A percentile compares a stretch with the other conserved stretches of the same genome.
These are phyloP conservation scores for Candida ulmi DNA, from an alignment of 805 yeast genomes.

Conservation along the genomic window DNA sequence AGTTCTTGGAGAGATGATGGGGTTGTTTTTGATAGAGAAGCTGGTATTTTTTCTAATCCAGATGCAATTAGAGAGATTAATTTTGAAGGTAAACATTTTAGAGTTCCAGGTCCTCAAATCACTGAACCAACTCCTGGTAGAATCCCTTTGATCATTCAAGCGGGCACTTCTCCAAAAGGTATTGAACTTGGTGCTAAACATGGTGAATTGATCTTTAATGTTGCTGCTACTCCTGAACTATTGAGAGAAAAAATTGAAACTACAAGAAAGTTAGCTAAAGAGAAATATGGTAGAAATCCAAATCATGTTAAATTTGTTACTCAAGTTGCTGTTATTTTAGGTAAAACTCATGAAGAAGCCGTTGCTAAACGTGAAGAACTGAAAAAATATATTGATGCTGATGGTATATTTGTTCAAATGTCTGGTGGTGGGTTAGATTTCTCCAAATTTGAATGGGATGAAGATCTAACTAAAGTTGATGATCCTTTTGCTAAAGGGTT, in stretches of 20 bases:
- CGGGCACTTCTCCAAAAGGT: not conserved
- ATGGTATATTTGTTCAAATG: not conserved
- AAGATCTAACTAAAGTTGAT: not conserved
- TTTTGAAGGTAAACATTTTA: not conserved
- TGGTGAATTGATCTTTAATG: not conserved
- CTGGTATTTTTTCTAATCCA: not conserved
- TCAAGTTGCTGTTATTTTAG: not conserved
- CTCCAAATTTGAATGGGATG: not conserved
- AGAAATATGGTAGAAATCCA: not conserved
- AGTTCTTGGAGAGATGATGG: slow-evolving; percentile 1
- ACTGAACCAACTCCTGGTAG: slow-evolving; percentile 1
- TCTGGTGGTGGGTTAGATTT: not conserved
- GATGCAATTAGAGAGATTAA: not conserved
- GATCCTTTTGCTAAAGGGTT: too few species aligned
- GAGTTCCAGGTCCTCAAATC: not conserved
- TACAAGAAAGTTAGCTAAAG: not conserved
- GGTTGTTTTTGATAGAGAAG: not conserved
- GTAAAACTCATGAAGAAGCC: not conserved
- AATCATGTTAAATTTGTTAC: not conserved
- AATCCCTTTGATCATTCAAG: not conserved
- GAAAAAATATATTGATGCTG: not conserved
- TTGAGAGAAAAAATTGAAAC: not conserved
- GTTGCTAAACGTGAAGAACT: not conserved
- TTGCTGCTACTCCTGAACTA: not conserved
- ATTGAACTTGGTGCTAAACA: not conserved